Conservation (phyloP, 2,329 filamentous ascomycete genomes). For the Orbilia quercus region DNA sequence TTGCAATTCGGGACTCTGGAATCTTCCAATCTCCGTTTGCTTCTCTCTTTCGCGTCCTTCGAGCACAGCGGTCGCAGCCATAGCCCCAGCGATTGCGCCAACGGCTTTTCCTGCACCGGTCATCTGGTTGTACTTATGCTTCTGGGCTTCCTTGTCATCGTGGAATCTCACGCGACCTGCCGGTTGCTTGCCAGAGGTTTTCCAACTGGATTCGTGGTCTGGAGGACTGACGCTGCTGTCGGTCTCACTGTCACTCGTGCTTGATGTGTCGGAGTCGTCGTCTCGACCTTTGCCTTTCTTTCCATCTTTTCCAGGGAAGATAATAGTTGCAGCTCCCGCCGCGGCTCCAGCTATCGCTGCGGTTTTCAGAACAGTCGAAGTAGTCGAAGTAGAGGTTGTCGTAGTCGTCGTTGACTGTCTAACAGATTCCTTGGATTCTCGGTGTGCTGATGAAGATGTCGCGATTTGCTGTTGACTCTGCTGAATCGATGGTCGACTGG, state of each 20-base stretch:
- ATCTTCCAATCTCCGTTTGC: slow-evolving; percentile 23
- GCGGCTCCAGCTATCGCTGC: slow-evolving; percentile 15
- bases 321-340: slow-evolving; percentile 22
- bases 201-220: slow-evolving; percentile 18
- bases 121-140: slow-evolving; percentile 21
- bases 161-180: slow-evolving; percentile 33
- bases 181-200: slow-evolving; percentile 6
- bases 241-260: slow-evolving; percentile 30
- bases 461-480: slow-evolving; percentile 26
- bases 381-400: slow-evolving; percentile 16
- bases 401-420: slow-evolving; percentile 20
- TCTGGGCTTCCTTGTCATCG: slow-evolving; percentile 41
- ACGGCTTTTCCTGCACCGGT: slow-evolving; percentile 19
- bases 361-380: slow-evolving; percentile 31
- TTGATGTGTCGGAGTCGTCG: slow-evolving; percentile 28
- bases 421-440: slow-evolving; percentile 26
- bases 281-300: slow-evolving; percentile 9
- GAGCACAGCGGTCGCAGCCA: slow-evolving; percentile 26
- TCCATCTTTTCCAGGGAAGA: slow-evolving; percentile 40
- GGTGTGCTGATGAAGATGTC: slow-evolving; percentile 14
- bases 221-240: slow-evolving; percentile 47
- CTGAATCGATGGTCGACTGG: slow-evolving; percentile 30
- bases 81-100: slow-evolving; percentile 12
- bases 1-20: slow-evolving; percentile 41
- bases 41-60: slow-evolving; percentile 31